Evolutionary conservation across 192 early-diverging fungal genomes (phyloP).

Genomic region (Podila epicladia): DNA sequence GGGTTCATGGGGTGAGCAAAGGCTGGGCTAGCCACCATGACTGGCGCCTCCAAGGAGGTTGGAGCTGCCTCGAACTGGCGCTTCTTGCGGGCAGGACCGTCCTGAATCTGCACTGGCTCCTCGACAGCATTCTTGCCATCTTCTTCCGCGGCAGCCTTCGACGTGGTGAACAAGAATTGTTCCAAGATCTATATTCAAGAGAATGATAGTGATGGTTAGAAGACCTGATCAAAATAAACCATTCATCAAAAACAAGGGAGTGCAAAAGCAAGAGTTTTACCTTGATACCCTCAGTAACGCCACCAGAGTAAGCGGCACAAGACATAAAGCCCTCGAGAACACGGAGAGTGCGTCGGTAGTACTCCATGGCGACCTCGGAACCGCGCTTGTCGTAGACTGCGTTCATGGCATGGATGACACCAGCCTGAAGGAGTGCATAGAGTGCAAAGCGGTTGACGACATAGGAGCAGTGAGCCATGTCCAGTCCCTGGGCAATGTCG

Average conservation of each 20-base stretch:
- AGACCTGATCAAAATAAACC: neutral
- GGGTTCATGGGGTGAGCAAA: conserved; percentile 6
- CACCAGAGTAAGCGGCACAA: conserved; percentile 25
- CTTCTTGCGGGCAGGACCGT: conserved; percentile 20
- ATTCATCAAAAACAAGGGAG: neutral
- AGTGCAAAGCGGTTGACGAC: conserved; percentile 40
- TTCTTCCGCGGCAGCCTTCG: conserved; percentile 40
- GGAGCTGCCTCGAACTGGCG: conserved; percentile 15
- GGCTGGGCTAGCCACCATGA: neutral
- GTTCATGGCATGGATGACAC: conserved; percentile 47
- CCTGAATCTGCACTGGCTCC: conserved; percentile 7
- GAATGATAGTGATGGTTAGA: neutral
- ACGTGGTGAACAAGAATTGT: conserved; percentile 40
- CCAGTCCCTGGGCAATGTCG: conserved; percentile 34
- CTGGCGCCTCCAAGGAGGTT: neutral
- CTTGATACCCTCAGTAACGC: conserved; percentile 50
- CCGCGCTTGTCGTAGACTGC: conserved; percentile 41
- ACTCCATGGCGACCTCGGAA: conserved; percentile 42
- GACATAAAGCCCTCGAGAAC: conserved; percentile 22
- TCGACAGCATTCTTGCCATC: conserved; percentile 6
- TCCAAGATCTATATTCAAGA: conserved; percentile 32
- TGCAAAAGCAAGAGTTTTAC: neutral
- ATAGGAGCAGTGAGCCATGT: conserved; percentile 34
- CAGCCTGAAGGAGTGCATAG: conserved; percentile 47
- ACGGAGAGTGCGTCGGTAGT: conserved; percentile 32